Base-by-base conservation (phyloP, 306 rosid genomes). In the Corylus heterophylla region DNA sequence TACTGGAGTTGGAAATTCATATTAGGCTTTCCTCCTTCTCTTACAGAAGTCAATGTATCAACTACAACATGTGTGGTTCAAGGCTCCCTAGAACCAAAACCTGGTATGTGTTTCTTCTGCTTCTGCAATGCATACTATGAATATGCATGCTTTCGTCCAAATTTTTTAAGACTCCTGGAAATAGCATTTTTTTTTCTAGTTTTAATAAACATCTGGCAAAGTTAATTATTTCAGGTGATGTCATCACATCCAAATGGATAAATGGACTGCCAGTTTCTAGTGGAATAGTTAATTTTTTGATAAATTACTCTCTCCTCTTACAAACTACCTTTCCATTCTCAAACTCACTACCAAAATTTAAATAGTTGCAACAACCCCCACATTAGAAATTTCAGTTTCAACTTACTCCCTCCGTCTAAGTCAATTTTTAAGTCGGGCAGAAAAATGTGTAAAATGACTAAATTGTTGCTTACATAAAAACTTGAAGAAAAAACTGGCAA, bases 21-120 rank as follows among this genome's bases (percentile, higher is more conserved):
- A 13, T 50, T 69, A 49, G 35, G 13, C 6, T 69, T 79, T 74
- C 31, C 4, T 39, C 50, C 0, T 67, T 75, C 35, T 76, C 18
- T 63, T 73, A 31, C 76, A 63, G 87, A 67, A 22, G 20, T 49
- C n/a, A 76, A 71, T 71, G 42, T 71, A 25, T 44, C 80, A 44
- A 50, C 69, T 73, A 56, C 54, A 68, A 69, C 75, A 27, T 44
- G 77, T 39, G 56, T 54, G 69, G 42, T 18, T 59, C 66, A 69
- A 44, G 52, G 58, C 11, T 31, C 59, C 29, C 71, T 11, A 8
- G 79, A 27, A 56, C 77, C 71, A 61, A 70, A 78, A 63, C 49
- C 77, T 31, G 69, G 78, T 81, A 77, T 69, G 61, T 48, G 1
- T 66, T 10, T 54, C 9, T 66, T 73, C 71, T 18, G 14, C 64